These are phyloP conservation scores for Phyllosticta citrichinensis DNA, from an alignment of 2,329 filamentous ascomycete genomes.

Conservation along the genomic window DNA sequence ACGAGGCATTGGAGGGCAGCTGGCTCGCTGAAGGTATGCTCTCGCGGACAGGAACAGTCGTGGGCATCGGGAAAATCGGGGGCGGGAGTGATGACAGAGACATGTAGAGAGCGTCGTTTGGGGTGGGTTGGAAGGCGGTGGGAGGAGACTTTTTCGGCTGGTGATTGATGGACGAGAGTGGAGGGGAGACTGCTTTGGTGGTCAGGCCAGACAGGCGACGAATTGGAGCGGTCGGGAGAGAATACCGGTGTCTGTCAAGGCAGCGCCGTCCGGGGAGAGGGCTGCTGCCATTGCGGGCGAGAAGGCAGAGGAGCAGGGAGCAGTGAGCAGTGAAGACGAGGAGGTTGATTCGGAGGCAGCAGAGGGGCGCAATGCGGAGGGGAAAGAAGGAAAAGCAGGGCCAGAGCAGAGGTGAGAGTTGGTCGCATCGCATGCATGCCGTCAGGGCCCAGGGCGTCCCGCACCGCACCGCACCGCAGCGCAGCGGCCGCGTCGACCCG, in stretches of 20 bases:
- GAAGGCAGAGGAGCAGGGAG: not conserved
- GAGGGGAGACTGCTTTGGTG: not conserved
- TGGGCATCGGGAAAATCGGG: constrained; percentile 1
- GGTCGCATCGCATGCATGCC: not conserved
- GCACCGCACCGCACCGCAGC: too few species aligned
- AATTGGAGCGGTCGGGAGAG: not conserved
- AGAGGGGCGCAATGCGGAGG: too few species aligned
- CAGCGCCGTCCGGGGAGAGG: not conserved
- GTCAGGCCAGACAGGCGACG: not conserved
- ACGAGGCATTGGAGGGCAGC: constrained; percentile 3
- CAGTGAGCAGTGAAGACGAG: not conserved
- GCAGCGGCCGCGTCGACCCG: not conserved
- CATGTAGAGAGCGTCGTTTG: constrained; percentile 9
- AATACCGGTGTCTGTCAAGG: not conserved
- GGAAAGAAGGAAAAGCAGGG: not conserved
- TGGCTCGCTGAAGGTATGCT: constrained; percentile 8
- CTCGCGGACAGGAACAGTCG: constrained; percentile 8
- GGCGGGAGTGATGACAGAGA: constrained; percentile 3
- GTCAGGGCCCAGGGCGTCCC: not conserved
- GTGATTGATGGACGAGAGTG: not conserved
- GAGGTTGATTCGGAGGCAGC: not conserved
- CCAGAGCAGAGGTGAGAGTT: not conserved
- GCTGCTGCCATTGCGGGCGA: not conserved
- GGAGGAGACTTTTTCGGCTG: constrained; percentile 4
- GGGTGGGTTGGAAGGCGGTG: constrained; percentile 4